Evolutionary conservation across 2,329 filamentous ascomycete genomes (phyloP), one percentile per base, ranked within the genome.

Genomic region (Paecilomyces sp.): DNA sequence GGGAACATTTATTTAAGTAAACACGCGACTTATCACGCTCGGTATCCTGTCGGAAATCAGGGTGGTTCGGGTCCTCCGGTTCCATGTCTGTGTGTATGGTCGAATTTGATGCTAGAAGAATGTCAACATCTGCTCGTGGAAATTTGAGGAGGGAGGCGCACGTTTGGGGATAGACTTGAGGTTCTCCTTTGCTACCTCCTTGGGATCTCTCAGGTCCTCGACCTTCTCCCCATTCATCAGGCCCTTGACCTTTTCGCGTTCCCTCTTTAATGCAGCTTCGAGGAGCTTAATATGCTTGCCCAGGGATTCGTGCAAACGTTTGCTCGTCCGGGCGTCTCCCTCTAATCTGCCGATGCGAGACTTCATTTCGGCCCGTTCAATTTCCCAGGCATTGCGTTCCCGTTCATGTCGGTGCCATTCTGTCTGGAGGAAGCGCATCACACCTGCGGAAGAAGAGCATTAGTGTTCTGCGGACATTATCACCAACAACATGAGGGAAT

Each of bases 381-480:
- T 99, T 77, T 99, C 94, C 94, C 94, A 99, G 41, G 92, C 88
- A 78, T 99, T 99, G 69, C 94, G 87, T 73, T 97, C 94, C 77
- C 94, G 90, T 78, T 99, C 94, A 76, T 99, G 93, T 67, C 91
- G 89, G 77, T 99, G 94, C 94, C 94, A 99, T 84, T 99, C 93
- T 55, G 94, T 94, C 79, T 99, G 94, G 47, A 99, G 86, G 75
- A 99, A 99, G 76, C 94, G 92, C 94, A 99, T 99, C 41, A 99
- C 94, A 72, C 94, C 91, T 94, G 67, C 34, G 58, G 41, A 47
- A 18, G 41, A 22, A n/a, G 12, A 41, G 41, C 4, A 47, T 47
- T 8, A 47, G 41, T 22, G 4, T 22, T 47, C 31, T 22, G 41
- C 15, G 41, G 31, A 47, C 15, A 18, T 15, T 18, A 47, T 47